Conservation (phyloP, 1,284 basidiomycete species). For the Rhodotorula sp. region DNA sequence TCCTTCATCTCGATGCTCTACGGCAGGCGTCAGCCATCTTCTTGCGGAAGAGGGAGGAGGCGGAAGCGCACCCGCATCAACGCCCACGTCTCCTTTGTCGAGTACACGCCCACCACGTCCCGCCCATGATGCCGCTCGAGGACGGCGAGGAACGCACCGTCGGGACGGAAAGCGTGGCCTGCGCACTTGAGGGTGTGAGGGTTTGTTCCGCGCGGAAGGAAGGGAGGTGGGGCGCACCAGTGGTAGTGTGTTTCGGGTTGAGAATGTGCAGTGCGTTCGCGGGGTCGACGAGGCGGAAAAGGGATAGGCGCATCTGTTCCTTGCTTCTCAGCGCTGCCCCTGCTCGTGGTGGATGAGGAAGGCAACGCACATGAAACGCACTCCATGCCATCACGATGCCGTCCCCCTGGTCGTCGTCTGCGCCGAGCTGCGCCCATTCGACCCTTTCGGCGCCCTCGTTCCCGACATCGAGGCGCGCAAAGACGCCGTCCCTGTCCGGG, state of each 20-base stretch:
- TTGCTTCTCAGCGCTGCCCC: neutral
- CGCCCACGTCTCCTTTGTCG: constrained; percentile 20
- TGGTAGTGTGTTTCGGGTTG: constrained; percentile 28
- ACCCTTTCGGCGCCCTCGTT: constrained; percentile 23
- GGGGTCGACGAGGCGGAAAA: constrained; percentile 28
- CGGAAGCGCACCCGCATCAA: constrained; percentile 27
- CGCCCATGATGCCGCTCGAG: constrained; percentile 39
- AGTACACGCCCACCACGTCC: constrained; percentile 43
- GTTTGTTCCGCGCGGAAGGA: too few relatives aligned
- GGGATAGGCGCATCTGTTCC: constrained; percentile 36
- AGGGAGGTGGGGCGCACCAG: neutral
- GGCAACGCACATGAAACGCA: constrained; percentile 17
- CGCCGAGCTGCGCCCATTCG: constrained; percentile 5
- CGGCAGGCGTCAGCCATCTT: neutral
- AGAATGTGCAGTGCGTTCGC: constrained; percentile 28
- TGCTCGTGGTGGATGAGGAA: neutral
- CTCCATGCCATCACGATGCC: constrained; percentile 30
- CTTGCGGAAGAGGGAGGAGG: neutral
- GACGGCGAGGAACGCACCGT: constrained; percentile 33
- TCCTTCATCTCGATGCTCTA: constrained; percentile 38
- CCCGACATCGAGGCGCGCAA: constrained; percentile 31
- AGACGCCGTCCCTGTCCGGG: constrained; percentile 6
- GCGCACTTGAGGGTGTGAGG: neutral
- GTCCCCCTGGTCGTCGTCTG: neutral
- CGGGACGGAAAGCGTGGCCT: constrained; percentile 32